Base-by-base conservation (phyloP, 805 yeast genomes). In the Kazachstania viticola region DNA sequence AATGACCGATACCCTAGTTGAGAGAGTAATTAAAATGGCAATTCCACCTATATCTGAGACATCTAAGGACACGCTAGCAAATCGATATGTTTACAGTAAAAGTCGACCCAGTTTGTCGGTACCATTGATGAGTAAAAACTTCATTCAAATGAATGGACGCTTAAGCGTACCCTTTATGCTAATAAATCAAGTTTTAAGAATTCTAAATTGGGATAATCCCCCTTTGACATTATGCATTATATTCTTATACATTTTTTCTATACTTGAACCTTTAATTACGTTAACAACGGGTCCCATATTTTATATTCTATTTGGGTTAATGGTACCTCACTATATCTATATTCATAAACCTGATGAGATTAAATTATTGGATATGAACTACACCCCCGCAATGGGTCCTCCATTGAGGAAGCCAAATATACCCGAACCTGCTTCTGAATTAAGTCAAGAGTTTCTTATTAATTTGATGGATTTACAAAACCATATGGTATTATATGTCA, bases 401-500 rank as follows among this genome's bases (percentile, higher is more conserved):
- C 66, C 73, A 1, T 43, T 79, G 25, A 45, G 60, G 27, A 60
- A 61, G 9, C 64, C 71, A 17, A 66, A 60, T 21, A 46, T 67
- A 3, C 81, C 84, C 3, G 71, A 70, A 38, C 91, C 93, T 0
- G 80, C 76, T 6, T 79, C 87, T 4, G 84, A 83, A 51, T 63
- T 80, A 30, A 75, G 87, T 21, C 64, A 80, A 34, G 94, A 84
- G 49, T 84, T 83, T 48, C 55, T 78, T 14, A 49, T 83, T 35
- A 84, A 84, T 49, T 61, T 81, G 45, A 81, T 93, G 1, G 95
- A 84, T 58, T 61, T 83, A 36, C 95, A 84, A 48, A 84, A 84
- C 49, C 78, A 75, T 46, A 76, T 80, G 82, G 48, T 75, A 19
- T 46, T 75, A 11, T 82, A 77, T 50, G 75, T 79, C 8, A 51